Percentiles rank a stretch among this genome's conserved stretches.
These are phyloP conservation scores for Mycena maculata DNA, from an alignment of 768 basidiomycete genomes.

Conservation along the genomic window DNA sequence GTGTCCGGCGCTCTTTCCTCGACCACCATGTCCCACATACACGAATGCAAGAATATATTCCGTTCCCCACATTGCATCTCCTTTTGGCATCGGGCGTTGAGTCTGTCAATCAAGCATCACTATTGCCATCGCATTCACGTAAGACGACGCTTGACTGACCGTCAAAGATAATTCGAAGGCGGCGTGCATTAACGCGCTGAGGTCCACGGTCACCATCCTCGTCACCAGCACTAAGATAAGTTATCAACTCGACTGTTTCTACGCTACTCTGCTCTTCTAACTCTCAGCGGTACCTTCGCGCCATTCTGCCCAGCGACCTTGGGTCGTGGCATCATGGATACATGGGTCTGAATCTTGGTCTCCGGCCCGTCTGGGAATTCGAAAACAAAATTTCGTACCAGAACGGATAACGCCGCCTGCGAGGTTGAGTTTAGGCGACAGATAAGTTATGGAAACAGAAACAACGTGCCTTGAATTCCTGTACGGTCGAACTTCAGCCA, in stretches of 20 bases:
- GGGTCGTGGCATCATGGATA: conserved; percentile 49
- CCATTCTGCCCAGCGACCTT: conserved; percentile 50
- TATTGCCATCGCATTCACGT: too few species aligned
- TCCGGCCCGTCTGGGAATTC: too few species aligned
- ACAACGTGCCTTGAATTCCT: too few species aligned
- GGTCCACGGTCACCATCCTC: too few species aligned
- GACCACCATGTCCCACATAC: background rate
- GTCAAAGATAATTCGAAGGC: too few species aligned
- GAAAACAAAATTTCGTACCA: conserved; percentile 57
- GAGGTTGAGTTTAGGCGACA: background rate
- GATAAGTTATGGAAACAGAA: too few species aligned
- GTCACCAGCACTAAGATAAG: too few species aligned
- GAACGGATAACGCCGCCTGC: conserved; percentile 56
- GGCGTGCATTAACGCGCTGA: too few species aligned
- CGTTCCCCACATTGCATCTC: conserved; percentile 1
- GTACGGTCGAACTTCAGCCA: too few species aligned
- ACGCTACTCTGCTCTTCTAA: conserved; percentile 47
- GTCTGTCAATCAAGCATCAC: background rate
- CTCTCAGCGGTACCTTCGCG: conserved; percentile 48
- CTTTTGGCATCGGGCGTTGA: conserved; percentile 25
- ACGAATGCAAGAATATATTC: background rate
- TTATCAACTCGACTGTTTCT: too few species aligned
- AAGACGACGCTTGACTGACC: too few species aligned
- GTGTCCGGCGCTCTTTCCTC: background rate
- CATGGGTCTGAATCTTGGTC: conserved; percentile 51